Percentiles rank a stretch among this genome's conserved stretches.
phyloP scores from a whole-genome alignment of 176 grass and related monocot species.

The Hsuehochloa calcarea region DNA sequence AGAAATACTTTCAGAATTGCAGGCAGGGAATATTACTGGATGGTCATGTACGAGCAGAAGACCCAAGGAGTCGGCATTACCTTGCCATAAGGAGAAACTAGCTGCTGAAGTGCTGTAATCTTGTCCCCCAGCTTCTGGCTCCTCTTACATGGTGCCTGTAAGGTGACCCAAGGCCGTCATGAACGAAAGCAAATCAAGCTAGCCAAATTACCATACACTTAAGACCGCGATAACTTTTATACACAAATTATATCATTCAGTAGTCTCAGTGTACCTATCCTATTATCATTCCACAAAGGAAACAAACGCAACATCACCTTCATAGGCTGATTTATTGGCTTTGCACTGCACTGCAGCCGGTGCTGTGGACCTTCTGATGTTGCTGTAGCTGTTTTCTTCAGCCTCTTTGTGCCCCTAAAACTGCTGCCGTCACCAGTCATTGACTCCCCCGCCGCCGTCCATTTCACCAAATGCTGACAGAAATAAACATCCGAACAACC shows the following conservation, averaged over 20 bases:
- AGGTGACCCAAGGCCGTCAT: too few species aligned
- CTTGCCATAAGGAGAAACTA: slow-evolving; percentile 84
- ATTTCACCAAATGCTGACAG: slow-evolving; percentile 45
- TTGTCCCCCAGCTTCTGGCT: slow-evolving; percentile 74
- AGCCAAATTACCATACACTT: not conserved
- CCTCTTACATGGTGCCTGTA: slow-evolving; percentile 55
- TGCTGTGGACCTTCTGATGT: slow-evolving; percentile 24
- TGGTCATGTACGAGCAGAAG: not conserved
- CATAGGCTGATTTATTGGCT: slow-evolving; percentile 16
- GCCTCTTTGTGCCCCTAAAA: slow-evolving; percentile 38
- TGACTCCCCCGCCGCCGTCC: slow-evolving; percentile 29
- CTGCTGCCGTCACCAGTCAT: not conserved
- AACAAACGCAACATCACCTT: slow-evolving; percentile 38
- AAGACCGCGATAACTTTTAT: not conserved
- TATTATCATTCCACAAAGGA: not conserved
- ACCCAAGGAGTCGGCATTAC: not conserved
- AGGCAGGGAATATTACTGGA: too few species aligned
- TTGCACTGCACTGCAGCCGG: slow-evolving; percentile 21
- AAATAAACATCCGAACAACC: not conserved
- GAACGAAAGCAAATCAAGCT: not conserved
- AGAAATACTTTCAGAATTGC: not conserved
- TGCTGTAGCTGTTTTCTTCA: slow-evolving; percentile 19
- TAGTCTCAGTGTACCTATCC: not conserved
- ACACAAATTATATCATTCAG: not conserved
- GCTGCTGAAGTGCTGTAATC: slow-evolving; percentile 72